Base-by-base conservation (phyloP, 352 stramenopile species). In the Pythium monospermum region DNA sequence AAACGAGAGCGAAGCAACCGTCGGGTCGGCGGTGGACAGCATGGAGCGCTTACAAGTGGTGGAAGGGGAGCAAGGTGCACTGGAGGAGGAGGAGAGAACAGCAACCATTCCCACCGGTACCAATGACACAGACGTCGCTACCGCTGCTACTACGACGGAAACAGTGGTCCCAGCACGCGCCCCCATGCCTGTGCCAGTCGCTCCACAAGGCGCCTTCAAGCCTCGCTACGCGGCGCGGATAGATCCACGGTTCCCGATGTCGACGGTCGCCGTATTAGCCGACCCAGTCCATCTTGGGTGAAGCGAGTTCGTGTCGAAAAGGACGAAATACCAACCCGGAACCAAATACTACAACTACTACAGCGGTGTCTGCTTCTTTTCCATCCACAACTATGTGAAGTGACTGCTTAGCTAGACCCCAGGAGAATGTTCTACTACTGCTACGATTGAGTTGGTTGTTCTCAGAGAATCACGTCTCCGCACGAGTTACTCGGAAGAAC, bases 401-500 rank as follows among this genome's bases (percentile, higher is more conserved):
- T n/a, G n/a, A n/a, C n/a, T n/a, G n/a, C n/a, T n/a, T n/a, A n/a
- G n/a, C n/a, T n/a, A n/a, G n/a, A n/a, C n/a, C n/a, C n/a, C n/a
- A n/a, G n/a, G n/a, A n/a, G n/a, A n/a, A n/a, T n/a, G n/a, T n/a
- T n/a, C n/a, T n/a, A n/a, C n/a, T 35, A 35, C 8, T 13, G 30
- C 7, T 13, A 35, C 13, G 30, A 35, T 8, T 35, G 30, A 13
- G 8, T 35, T 35, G 30, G 39, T 47, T 59, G 67, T 75, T 83
- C 71, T 84, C 73, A 64, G 73, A 82, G 44, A 64, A 42, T 49
- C 66, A 64, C 43, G 61, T 82, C 69, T 86, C 74, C 74, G 67
- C 74, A 86, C 61, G 61, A 58, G 64, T 60, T 77, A 60, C 73
- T 90, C 69, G 76, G 79, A 90, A 90, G 79, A 90, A 90, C 79